Base-by-base conservation (phyloP, 202 grass and related monocot genomes). In the Musa balbisiana region DNA sequence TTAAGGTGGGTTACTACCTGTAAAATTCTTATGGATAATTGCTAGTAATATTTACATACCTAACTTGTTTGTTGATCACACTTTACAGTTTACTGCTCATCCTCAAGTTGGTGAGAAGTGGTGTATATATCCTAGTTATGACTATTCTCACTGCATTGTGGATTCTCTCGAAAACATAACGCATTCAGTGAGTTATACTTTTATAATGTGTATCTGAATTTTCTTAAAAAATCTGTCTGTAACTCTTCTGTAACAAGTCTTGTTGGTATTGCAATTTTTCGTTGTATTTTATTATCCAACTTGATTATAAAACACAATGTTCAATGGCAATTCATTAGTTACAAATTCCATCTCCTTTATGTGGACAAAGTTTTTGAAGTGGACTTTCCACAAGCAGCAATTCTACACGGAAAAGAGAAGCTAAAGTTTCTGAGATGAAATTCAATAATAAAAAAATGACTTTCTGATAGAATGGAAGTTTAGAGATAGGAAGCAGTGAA, bases 81-180 rank as follows among this genome's bases (percentile, higher is more conserved):
- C 67, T 65, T 27, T 81, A 71, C 89, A 98, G 90, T 93, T 98
- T 74, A 89, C 88, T 65, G 84, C 88, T 25, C 94, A 98, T 86
- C 94, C 94, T 62, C 90, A 85, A 86, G 87, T 91, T 71, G 94
- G 94, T 2, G 88, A 97, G 55, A 97, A 92, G 52, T 97, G 93
- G 93, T 91, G 88, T 80, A 89, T 97, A 82, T 97, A 97, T 82
- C 93, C 93, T 55, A 93, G 90, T 80, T 92, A 97, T 29, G 93
- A 97, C 73, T 97, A 91, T 10, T 78, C 93, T 69, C 93, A 97
- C 80, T 97, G 93, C 73, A 89, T 93, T 82, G 90, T 97, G 67
- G 93, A 97, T 90, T 97, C 93, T 79, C 58, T 97, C 80, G 93
- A 97, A 78, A 97, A 97, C 52, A 90, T 97, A 52, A 93, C 90